Evolutionary conservation across 2,329 filamentous ascomycete species (phyloP), one percentile per base, ranked within the genome.

Genomic region (Colletotrichum melonis): DNA sequence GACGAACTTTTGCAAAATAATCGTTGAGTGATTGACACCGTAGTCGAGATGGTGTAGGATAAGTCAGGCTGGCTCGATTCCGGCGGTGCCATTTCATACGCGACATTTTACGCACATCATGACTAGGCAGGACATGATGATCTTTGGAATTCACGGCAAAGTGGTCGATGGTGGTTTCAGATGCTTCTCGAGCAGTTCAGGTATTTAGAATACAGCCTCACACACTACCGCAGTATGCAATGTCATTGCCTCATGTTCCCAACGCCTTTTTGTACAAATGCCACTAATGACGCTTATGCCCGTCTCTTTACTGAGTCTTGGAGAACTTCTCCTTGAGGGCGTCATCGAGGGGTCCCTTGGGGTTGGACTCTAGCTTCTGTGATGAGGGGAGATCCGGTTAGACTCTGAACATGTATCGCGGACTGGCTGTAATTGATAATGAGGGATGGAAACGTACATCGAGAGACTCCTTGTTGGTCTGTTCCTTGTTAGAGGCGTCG

Each of bases 321-420:
- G 84, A 83, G 65, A 92, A 92, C 81, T 91, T 93, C 58, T 89
- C 86, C 78, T 90, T 84, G 1, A 91, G 82, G 16, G 86, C 84
- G 65, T 93, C 88, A 49, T 92, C 92, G 63, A 94, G 84, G 1
- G 88, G 83, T 4, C 90, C 90, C 77, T 87, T 88, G 14, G 93
- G 93, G 87, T 95, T 95, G 7, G 42, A 49, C 42, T 49, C 42
- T 5, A 49, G 42, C 7, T 49, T 49, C 42, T 49, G 42, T 22
- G 19, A 49, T 5, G 90, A 92, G 12, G 83, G 76, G 49, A 93
- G 85, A 69, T 84, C 84, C 86, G 90, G 64, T 79, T 26, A 77
- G 62, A 14, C 11, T 6, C 28, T 8, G 28, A 28, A 8, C 28
- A 28, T 2, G 28, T 30, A 30, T 30, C 7, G 28, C 28, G 28